A percentile compares a stretch with the other conserved stretches of the same genome.
Evolutionary conservation across 305 asterid genomes (phyloP).

Genomic region (Fraxinus floribunda): DNA sequence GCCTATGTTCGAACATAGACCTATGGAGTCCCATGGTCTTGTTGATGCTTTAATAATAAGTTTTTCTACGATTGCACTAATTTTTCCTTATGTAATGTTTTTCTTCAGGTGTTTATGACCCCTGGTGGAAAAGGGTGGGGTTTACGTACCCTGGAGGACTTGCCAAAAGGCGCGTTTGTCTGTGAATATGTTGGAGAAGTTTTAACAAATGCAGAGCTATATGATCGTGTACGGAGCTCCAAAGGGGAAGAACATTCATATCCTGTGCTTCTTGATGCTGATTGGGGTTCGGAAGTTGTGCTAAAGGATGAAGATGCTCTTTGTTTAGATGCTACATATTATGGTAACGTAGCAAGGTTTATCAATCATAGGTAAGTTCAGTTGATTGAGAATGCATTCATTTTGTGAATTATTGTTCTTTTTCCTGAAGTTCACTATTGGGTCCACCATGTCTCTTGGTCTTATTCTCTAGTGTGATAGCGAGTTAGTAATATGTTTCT

Average conservation of each 20-base stretch:
- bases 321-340: constrained; percentile 86
- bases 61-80: not conserved
- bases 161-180: constrained; percentile 89
- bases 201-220: constrained; percentile 75
- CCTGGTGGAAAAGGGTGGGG: constrained; percentile 94
- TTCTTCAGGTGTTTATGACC: constrained; percentile 76
- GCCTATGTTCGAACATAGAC: not conserved
- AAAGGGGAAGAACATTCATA: constrained; percentile 66
- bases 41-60: not conserved
- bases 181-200: constrained; percentile 98
- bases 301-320: constrained; percentile 94
- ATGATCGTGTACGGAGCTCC: constrained; percentile 67
- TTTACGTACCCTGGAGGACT: constrained; percentile 83
- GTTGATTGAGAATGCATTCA: constrained; percentile 13
- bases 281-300: constrained; percentile 80
- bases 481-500: not conserved
- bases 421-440: not conserved
- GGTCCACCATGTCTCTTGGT: not conserved
- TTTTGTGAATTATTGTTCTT: constrained; percentile 2
- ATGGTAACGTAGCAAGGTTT: constrained; percentile 91
- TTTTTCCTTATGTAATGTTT: constrained; percentile 13
- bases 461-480: constrained; percentile 13
- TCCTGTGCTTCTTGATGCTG: constrained; percentile 98
- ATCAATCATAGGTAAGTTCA: constrained; percentile 77
- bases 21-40: not conserved